phyloP scores from a whole-genome alignment of 106 monocot species.

The Ottelia alismoides region DNA sequence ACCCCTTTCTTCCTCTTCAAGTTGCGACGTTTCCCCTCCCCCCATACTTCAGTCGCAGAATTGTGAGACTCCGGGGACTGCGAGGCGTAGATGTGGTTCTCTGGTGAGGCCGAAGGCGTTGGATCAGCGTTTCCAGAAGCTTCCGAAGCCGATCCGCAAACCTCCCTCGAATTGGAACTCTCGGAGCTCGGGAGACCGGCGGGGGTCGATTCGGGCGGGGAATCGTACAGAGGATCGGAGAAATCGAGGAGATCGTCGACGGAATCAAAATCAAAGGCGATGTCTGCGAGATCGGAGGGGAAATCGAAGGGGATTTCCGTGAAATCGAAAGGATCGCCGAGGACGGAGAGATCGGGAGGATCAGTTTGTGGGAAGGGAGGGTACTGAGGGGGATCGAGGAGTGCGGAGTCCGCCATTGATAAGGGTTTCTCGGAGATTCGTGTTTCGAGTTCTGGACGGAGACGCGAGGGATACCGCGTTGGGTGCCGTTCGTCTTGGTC shows the following conservation, averaged over 20 bases:
- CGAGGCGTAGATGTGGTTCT: too few relatives aligned
- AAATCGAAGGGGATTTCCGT: too few relatives aligned
- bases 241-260: not conserved
- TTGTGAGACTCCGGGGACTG: constrained; percentile 5
- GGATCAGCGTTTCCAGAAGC: too few relatives aligned
- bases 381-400: constrained; percentile 1
- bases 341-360: constrained; percentile 4
- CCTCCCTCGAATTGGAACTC: not conserved
- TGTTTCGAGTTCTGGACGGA: too few relatives aligned
- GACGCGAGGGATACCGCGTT: too few relatives aligned
- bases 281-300: too few relatives aligned
- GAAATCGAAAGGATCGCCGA: not conserved
- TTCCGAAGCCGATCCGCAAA: not conserved
- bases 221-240: too few relatives aligned
- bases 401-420: too few relatives aligned
- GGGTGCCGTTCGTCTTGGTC: too few relatives aligned
- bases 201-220: not conserved
- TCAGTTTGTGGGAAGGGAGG: constrained; percentile 5
- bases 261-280: not conserved
- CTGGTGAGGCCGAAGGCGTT: too few relatives aligned
- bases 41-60: constrained; percentile 4
- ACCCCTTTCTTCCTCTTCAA: constrained; percentile 4
- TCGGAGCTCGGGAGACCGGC: not conserved
- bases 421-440: too few relatives aligned
- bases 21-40: not conserved